Base-by-base conservation (phyloP, 495 filamentous ascomycete genomes). In the Acidomyces sp. region DNA sequence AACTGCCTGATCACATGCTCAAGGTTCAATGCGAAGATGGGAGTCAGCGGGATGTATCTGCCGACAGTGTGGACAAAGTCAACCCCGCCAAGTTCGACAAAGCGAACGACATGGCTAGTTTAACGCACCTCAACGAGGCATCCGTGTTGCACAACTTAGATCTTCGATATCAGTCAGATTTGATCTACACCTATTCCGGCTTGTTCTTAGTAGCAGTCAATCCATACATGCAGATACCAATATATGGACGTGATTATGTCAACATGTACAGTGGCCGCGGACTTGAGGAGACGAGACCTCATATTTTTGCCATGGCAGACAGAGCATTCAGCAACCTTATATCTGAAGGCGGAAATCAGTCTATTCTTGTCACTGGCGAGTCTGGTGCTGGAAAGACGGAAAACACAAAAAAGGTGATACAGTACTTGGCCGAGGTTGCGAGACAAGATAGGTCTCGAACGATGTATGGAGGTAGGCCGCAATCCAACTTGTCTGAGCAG, bases 51-150 rank as follows among this genome's bases (percentile, higher is more conserved):
- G 80, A 84, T 55, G 78, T 90, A 23, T 75, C 87, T 48, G 61
- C 71, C 16, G 85, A 94, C 47, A 78, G 72, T 42, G 85, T 93
- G 34, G 92, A 99, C 68, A 95, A 93, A 61, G 92, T 96, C 63
- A 99, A 99, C 61, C 92, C 92, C 18, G 92, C 85, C 39, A 99
- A 99, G 55, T 99, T 99, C 57, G 92, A 99, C 68, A 95, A 90
- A 60, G 88, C 90, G 5, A 82, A 93, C 63, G 92, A 99, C 56
- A 99, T 99, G 92, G 90, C 92, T 2, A 90, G 96, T 61, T 67
- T 99, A 51, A 99, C 92, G 11, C 90, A 96, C 55, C 63, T 99
- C 30, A 99, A 99, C 56, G 92, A 99, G 62, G 80, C 87, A 7
- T 96, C 90, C 0, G 92, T 99, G 43, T 87, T 99, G 23, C 85